Evolutionary conservation across 1,284 basidiomycete genomes (phyloP).

Genomic region (Cutaneotrichosporon daszewskae): DNA sequence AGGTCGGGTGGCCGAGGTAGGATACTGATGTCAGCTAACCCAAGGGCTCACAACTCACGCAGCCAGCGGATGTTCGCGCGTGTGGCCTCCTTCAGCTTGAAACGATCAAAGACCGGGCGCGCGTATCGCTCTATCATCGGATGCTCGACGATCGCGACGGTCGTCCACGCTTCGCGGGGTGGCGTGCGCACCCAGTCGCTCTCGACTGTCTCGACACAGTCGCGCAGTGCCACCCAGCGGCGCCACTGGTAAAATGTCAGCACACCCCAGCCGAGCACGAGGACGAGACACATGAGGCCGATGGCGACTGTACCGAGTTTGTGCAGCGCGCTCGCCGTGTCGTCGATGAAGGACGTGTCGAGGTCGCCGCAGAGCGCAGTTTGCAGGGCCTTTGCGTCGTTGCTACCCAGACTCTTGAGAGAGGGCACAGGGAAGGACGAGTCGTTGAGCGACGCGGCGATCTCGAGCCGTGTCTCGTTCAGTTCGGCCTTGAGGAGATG

Average conservation of each 20-base stretch:
- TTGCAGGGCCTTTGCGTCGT: slow-evolving; percentile 20
- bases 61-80: slow-evolving; percentile 45
- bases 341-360: slow-evolving; percentile 76
- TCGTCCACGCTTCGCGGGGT: slow-evolving; percentile 27
- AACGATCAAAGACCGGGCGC: slow-evolving; percentile 18
- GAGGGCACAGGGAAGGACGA: slow-evolving; percentile 65
- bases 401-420: slow-evolving; percentile 24
- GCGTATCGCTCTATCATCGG: slow-evolving; percentile 42
- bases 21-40: slow-evolving; percentile 52
- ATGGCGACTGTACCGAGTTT: slow-evolving; percentile 71
- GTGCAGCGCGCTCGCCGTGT: slow-evolving; percentile 68
- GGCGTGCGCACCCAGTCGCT: slow-evolving; percentile 22
- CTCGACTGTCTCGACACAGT: slow-evolving; percentile 36
- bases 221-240: slow-evolving; percentile 35
- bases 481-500: slow-evolving; percentile 78
- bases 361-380: slow-evolving; percentile 60
- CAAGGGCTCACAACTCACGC: too few species aligned
- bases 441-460: slow-evolving; percentile 59
- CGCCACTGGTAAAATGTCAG: slow-evolving; percentile 46
- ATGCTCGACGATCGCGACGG: slow-evolving; percentile 43
- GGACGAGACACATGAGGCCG: slow-evolving; percentile 55
- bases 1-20: slow-evolving; percentile 85
- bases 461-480: slow-evolving; percentile 69
- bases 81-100: slow-evolving; percentile 20
- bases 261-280: slow-evolving; percentile 41